Evolutionary conservation across 345 rosid species (phyloP).

Genomic region (Excoecaria agallocha): DNA sequence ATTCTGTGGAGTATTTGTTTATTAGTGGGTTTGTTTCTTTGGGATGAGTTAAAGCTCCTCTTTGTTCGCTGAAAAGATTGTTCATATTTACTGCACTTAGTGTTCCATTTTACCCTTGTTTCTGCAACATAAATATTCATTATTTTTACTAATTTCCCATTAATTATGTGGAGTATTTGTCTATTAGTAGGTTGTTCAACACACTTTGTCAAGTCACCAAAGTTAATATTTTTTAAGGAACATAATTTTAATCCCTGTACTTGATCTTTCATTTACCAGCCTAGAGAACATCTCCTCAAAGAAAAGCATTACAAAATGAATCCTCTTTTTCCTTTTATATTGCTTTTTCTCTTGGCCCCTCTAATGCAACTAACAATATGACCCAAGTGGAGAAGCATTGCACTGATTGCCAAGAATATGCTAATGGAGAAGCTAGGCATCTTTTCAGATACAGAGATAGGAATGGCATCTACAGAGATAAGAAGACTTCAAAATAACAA

Average conservation of each 20-base stretch:
- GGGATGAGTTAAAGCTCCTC: too few relatives aligned
- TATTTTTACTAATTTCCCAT: too few relatives aligned
- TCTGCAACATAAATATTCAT: too few relatives aligned
- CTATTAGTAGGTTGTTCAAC: not conserved
- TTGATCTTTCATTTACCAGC: conserved; percentile 2
- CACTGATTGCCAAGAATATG: conserved; percentile 14
- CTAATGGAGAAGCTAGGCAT: conserved; percentile 32
- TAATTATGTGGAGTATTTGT: too few relatives aligned
- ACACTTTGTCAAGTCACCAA: not conserved
- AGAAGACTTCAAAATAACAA: not conserved
- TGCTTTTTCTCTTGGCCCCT: not conserved
- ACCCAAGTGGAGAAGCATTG: conserved; percentile 11
- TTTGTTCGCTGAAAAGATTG: too few relatives aligned
- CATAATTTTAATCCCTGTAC: not conserved
- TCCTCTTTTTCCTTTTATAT: not conserved
- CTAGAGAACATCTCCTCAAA: conserved; percentile 10
- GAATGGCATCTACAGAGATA: conserved; percentile 31
- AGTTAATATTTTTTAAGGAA: not conserved
- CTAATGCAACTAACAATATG: not conserved
- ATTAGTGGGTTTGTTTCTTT: too few relatives aligned
- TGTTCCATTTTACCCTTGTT: too few relatives aligned
- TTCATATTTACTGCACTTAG: too few relatives aligned
- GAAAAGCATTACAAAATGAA: conserved; percentile 7
- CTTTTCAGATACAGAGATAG: conserved; percentile 26
- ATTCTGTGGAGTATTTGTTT: too few relatives aligned